phyloP scores from a whole-genome alignment of 169 alveolate species.

The Plasmodium ovale region DNA sequence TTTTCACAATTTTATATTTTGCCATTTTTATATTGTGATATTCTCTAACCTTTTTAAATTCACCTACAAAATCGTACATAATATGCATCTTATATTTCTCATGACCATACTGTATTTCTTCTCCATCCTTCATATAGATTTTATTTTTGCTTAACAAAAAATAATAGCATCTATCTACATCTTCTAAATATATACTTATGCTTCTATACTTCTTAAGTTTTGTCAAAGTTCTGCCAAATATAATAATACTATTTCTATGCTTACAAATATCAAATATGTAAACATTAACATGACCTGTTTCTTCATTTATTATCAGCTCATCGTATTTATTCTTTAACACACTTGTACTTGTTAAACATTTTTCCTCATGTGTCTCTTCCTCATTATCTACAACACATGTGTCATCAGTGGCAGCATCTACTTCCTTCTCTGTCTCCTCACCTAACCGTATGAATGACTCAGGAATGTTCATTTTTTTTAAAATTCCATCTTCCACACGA shows the following conservation, averaged over 20 bases:
- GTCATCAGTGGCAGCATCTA: neutral
- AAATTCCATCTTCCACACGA: neutral
- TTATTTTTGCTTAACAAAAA: conserved; percentile 39
- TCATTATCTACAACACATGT: too few species aligned
- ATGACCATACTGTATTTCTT: conserved; percentile 20
- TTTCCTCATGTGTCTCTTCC: neutral
- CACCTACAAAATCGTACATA: conserved; percentile 44
- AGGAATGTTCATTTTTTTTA: neutral
- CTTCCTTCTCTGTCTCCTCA: neutral
- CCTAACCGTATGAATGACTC: neutral
- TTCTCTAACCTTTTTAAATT: conserved; percentile 50
- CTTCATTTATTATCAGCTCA: conserved; percentile 31
- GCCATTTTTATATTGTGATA: conserved; percentile 52
- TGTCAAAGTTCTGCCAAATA: conserved; percentile 64
- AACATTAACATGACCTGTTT: conserved; percentile 35
- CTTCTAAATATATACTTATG: conserved; percentile 60
- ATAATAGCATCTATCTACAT: conserved; percentile 57
- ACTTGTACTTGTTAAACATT: neutral
- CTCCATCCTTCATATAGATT: conserved; percentile 28
- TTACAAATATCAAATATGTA: conserved; percentile 63
- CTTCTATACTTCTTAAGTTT: conserved; percentile 44
- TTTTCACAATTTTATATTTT: conserved; percentile 47
- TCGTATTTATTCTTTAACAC: conserved; percentile 34
- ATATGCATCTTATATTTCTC: conserved; percentile 39
- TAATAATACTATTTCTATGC: conserved; percentile 60